phyloP scores from a whole-genome alignment of 2,329 filamentous ascomycete genomes.

The Aureobasidium uvarum region DNA sequence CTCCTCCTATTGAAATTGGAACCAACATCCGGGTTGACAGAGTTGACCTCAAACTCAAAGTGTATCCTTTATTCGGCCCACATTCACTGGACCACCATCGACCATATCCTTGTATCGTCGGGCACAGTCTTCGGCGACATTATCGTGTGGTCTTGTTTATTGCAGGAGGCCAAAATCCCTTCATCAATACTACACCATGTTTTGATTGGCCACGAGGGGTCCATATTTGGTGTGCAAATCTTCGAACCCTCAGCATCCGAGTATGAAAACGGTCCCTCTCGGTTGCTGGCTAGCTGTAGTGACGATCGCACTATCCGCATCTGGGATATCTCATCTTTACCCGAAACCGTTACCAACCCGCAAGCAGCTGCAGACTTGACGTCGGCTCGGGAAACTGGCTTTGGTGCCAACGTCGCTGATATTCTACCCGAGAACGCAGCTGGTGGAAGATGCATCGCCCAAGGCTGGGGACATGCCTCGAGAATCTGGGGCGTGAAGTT shows the following conservation, averaged over 20 bases:
- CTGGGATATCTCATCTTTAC: conserved; percentile 72
- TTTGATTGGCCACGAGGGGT: conserved; percentile 77
- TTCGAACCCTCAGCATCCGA: conserved; percentile 55
- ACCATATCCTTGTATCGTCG: conserved; percentile 70
- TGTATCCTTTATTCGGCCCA: conserved; percentile 88
- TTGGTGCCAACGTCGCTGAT: conserved; percentile 35
- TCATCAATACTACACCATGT: conserved; percentile 52
- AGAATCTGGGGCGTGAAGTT: conserved; percentile 88
- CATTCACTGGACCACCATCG: conserved; percentile 59
- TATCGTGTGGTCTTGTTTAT: conserved; percentile 74
- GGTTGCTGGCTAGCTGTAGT: conserved; percentile 86
- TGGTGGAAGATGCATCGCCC: conserved; percentile 57
- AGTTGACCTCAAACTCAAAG: conserved; percentile 54
- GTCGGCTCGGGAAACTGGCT: conserved; percentile 46
- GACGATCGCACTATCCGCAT: conserved; percentile 87
- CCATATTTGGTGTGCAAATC: conserved; percentile 85
- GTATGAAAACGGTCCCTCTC: conserved; percentile 43
- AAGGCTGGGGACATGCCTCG: conserved; percentile 80
- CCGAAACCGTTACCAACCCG: conserved; percentile 34
- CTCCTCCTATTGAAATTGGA: conserved; percentile 48
- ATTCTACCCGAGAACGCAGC: conserved; percentile 33
- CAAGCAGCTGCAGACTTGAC: conserved; percentile 33
- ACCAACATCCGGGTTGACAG: conserved; percentile 45
- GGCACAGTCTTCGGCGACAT: conserved; percentile 96
- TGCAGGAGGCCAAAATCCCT: conserved; percentile 29